A percentile compares a stretch with the other conserved stretches of the same genome.
phyloP scores from a whole-genome alignment of 2,329 filamentous ascomycete genomes.

The Paraconiothyrium brasiliense region DNA sequence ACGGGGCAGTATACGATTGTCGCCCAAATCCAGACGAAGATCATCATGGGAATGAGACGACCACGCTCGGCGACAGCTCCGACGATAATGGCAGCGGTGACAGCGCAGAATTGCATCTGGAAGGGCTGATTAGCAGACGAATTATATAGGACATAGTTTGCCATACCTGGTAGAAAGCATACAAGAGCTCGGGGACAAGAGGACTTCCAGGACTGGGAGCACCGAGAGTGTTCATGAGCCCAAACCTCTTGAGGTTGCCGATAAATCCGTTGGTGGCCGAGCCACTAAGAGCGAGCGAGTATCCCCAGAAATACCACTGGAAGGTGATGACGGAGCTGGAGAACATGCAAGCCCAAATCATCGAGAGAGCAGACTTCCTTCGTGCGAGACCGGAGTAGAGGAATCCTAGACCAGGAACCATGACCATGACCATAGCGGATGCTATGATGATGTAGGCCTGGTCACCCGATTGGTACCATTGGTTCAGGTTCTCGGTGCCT shows the following conservation, averaged over 20 bases:
- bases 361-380: slow-evolving; percentile 93
- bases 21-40: slow-evolving; percentile 96
- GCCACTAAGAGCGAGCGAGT: slow-evolving; percentile 89
- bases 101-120: slow-evolving; percentile 96
- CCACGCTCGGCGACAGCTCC: slow-evolving; percentile 94
- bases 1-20: slow-evolving; percentile 97
- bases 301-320: slow-evolving; percentile 99
- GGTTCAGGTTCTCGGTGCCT: slow-evolving; percentile 90
- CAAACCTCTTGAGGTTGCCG: slow-evolving; percentile 88
- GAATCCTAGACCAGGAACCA: slow-evolving; percentile 96
- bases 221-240: slow-evolving; percentile 83
- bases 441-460: slow-evolving; percentile 92
- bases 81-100: slow-evolving; percentile 89
- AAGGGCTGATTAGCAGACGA: slow-evolving; percentile 21
- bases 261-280: slow-evolving; percentile 89
- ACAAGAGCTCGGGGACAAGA: slow-evolving; percentile 87
- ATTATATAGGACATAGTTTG: not conserved
- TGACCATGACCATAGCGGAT: slow-evolving; percentile 92
- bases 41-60: slow-evolving; percentile 89
- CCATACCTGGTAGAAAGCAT: slow-evolving; percentile 88
- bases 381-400: slow-evolving; percentile 97
- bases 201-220: slow-evolving; percentile 88
- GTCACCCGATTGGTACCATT: slow-evolving; percentile 93
- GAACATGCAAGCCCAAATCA: slow-evolving; percentile 98
- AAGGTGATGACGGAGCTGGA: slow-evolving; percentile 91